Base-by-base conservation (phyloP, 371 early-diverging fungal genomes). In the Mortierella sp. region DNA sequence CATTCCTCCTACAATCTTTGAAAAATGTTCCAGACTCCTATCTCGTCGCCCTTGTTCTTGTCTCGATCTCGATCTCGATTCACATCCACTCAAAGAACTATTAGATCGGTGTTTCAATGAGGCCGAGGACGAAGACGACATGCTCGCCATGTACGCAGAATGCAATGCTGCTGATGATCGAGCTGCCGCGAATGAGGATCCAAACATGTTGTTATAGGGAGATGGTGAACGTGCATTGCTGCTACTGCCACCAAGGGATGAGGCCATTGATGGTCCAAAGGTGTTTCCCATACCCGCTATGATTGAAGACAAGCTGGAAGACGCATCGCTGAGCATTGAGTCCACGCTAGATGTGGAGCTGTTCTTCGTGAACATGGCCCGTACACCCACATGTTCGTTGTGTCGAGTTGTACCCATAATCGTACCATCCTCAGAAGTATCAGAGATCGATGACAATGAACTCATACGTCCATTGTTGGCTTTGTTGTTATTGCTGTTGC, bases 91-190 rank as follows among this genome's bases (percentile, higher is more conserved):
- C 28, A 66, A n/a, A 19, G 74, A 73, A 22, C 65, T 60, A 1
- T 61, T 65, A 19, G 69, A 74, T 11, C 50, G 60, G 6, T 50
- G 55, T 24, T 65, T 45, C 40, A 63, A 40, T 4, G 71, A 68
- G 0, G 82, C 48, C 0, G 81, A 74, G 1, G 82, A 81, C 7
- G 72, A 58, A 0, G 73, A 62, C 16, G 81, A 69, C 76, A 75
- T 72, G 48, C 75, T 67, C 10, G 82, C 69, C 67, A 81, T 19
- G 36, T 72, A 52, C 0, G 76, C 76, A 28, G 82, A 69, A 59
- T 76, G 76, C 63, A 81, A 32, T 1, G 82, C 82, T 10, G 82
- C 80, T 4, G 74, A 65, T 40, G 82, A 76, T 40, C 82, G 71
- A 21, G 76, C 76, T 0, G 82, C 76, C 11, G 69, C 70, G 36